Evolutionary conservation across 306 rosid species (phyloP).

Genomic region (Pyrus pyrifolia): DNA sequence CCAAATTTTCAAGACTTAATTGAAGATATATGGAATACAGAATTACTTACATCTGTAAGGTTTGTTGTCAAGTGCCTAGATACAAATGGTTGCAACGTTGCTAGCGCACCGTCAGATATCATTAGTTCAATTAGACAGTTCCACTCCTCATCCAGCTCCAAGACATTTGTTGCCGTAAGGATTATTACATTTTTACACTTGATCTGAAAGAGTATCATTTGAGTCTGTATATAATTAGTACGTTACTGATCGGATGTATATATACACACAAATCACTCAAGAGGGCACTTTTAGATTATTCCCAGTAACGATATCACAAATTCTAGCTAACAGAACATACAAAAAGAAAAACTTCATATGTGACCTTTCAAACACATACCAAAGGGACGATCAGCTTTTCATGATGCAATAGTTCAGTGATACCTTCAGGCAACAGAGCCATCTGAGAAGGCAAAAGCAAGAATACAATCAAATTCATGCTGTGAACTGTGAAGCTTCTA

Average conservation of each 20-base stretch:
- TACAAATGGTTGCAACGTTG: slow-evolving; percentile 50
- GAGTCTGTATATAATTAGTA: neutral
- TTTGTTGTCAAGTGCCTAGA: slow-evolving; percentile 50
- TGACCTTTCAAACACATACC: slow-evolving; percentile 48
- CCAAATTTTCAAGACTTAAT: neutral
- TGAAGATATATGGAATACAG: neutral
- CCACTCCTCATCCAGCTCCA: slow-evolving; percentile 79
- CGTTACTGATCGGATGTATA: neutral
- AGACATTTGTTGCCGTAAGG: slow-evolving; percentile 56
- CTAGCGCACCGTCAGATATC: slow-evolving; percentile 40
- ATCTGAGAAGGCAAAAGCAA: slow-evolving; percentile 58
- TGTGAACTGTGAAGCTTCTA: slow-evolving; percentile 1
- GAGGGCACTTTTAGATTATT: neutral
- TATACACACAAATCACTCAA: slow-evolving; percentile 1
- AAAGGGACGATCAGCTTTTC: slow-evolving; percentile 66
- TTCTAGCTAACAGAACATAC: slow-evolving; percentile 4
- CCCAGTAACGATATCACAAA: neutral
- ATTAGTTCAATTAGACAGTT: slow-evolving; percentile 77
- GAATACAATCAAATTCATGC: slow-evolving; percentile 14
- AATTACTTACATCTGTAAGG: slow-evolving; percentile 58
- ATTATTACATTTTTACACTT: slow-evolving; percentile 77
- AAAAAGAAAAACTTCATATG: slow-evolving; percentile 3
- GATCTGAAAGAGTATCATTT: slow-evolving; percentile 47
- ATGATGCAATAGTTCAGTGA: slow-evolving; percentile 87
- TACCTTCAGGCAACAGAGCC: slow-evolving; percentile 96